These are phyloP conservation scores for Cyclanthera cordifolia DNA, from an alignment of 306 rosid species.

Conservation along the genomic window DNA sequence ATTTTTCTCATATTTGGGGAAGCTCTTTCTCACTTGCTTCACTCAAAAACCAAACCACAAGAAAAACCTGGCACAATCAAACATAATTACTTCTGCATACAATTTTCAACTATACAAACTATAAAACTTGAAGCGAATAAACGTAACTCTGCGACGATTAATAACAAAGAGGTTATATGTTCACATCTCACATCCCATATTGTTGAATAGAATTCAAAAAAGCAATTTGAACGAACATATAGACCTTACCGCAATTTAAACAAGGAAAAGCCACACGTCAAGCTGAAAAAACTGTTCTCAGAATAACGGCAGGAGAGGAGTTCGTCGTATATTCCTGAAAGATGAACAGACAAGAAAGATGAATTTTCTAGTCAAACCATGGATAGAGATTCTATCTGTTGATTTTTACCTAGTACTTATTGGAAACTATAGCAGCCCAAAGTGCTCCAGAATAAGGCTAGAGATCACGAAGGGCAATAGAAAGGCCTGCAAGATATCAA, in stretches of 20 bases:
- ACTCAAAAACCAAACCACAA: constrained; percentile 10
- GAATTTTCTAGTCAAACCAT: not conserved
- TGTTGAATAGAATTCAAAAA: no score
- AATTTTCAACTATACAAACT: not conserved
- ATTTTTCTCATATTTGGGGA: constrained; percentile 13
- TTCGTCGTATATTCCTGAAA: not conserved
- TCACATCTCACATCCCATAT: no score
- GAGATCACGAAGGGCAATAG: constrained; percentile 74
- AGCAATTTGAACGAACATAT: not conserved
- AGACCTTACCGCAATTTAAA: constrained; percentile 4
- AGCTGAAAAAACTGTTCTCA: constrained; percentile 7
- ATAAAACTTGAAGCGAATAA: no score
- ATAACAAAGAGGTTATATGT: no score
- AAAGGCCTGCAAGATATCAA: constrained; percentile 49
- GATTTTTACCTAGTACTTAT: constrained; percentile 52
- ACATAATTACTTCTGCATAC: not conserved
- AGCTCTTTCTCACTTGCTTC: constrained; percentile 10
- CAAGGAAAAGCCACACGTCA: constrained; percentile 13
- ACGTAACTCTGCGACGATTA: no score
- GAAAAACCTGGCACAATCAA: constrained; percentile 8
- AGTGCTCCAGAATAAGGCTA: constrained; percentile 68
- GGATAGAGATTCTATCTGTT: not conserved
- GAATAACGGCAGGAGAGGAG: not conserved
- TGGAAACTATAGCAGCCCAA: constrained; percentile 66
- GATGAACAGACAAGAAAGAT: not conserved